phyloP scores from a whole-genome alignment of 2,329 filamentous ascomycete species.

The Fusarium metavorans region DNA sequence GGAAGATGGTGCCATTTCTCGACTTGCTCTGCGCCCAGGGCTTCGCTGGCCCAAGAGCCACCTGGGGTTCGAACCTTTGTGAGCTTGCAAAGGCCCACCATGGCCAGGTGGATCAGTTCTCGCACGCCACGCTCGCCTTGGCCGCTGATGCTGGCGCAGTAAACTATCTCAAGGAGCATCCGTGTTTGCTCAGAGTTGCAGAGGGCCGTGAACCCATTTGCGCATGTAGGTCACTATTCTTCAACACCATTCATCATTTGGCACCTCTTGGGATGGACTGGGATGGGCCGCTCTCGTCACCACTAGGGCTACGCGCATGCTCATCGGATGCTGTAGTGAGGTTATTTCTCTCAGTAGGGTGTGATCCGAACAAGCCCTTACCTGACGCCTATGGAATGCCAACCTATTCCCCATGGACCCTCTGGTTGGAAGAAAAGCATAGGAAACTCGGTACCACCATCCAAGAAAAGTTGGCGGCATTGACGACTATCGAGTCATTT shows the following conservation, averaged over 20 bases:
- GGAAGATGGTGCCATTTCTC: background rate
- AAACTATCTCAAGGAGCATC: background rate
- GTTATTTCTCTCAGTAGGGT: background rate
- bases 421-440: background rate
- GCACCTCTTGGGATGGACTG: fast-evolving
- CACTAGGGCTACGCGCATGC: background rate
- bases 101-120: background rate
- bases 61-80: background rate
- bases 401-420: background rate
- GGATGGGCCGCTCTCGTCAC: background rate
- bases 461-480: background rate
- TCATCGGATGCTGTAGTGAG: background rate
- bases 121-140: background rate
- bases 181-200: background rate
- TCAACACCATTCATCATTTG: fast-evolving
- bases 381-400: fast-evolving
- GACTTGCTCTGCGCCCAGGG: background rate
- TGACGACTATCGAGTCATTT: background rate
- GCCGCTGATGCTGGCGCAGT: background rate
- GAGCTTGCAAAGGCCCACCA: background rate
- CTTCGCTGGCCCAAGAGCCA: background rate
- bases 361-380: background rate
- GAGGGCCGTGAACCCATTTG: background rate
- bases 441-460: background rate
- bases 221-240: background rate